phyloP scores from a whole-genome alignment of 768 basidiomycete species.

The Coprinopsis sp. region DNA sequence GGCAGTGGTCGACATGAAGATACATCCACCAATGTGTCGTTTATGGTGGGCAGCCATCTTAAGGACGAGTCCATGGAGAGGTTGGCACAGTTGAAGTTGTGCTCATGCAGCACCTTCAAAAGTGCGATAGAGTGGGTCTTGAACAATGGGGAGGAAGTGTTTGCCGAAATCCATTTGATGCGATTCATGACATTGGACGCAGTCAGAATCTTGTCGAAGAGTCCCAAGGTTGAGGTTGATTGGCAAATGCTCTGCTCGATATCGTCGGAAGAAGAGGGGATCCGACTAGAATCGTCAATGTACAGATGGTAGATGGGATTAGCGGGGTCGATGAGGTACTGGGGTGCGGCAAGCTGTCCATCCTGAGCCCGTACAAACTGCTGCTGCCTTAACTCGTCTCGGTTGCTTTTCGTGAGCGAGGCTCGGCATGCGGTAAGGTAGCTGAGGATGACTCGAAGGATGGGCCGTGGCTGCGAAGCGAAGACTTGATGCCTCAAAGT shows the following conservation, averaged over 20 bases:
- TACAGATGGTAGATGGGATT: slow-evolving; percentile 28
- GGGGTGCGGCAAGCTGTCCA: slow-evolving; percentile 18
- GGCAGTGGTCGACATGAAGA: slow-evolving; percentile 19
- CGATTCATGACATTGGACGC: slow-evolving; percentile 30
- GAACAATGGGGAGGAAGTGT: not conserved
- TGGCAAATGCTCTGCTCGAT: slow-evolving; percentile 13
- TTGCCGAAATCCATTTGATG: slow-evolving; percentile 27
- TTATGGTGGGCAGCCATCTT: slow-evolving; percentile 36
- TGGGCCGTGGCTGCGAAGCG: not conserved
- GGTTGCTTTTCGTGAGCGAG: slow-evolving; percentile 23
- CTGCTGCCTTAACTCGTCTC: slow-evolving; percentile 19
- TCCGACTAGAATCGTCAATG: slow-evolving; percentile 8
- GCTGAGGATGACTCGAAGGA: slow-evolving; percentile 2
- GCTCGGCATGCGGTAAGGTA: slow-evolving; percentile 16
- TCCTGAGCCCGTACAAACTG: slow-evolving; percentile 24
- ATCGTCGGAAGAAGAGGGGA: slow-evolving; percentile 10
- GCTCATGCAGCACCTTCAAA: slow-evolving; percentile 10
- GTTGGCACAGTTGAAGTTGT: slow-evolving; percentile 14
- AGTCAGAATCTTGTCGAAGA: slow-evolving; percentile 28
- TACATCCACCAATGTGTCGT: slow-evolving; percentile 26
- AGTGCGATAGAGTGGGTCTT: slow-evolving; percentile 10
- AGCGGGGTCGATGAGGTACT: slow-evolving; percentile 26
- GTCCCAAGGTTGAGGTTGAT: slow-evolving; percentile 17
- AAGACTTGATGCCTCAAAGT: not conserved
- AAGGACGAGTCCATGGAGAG: slow-evolving; percentile 3